Evolutionary conservation across 2,329 filamentous ascomycete genomes (phyloP).

Genomic region (Blastomyces percursus): DNA sequence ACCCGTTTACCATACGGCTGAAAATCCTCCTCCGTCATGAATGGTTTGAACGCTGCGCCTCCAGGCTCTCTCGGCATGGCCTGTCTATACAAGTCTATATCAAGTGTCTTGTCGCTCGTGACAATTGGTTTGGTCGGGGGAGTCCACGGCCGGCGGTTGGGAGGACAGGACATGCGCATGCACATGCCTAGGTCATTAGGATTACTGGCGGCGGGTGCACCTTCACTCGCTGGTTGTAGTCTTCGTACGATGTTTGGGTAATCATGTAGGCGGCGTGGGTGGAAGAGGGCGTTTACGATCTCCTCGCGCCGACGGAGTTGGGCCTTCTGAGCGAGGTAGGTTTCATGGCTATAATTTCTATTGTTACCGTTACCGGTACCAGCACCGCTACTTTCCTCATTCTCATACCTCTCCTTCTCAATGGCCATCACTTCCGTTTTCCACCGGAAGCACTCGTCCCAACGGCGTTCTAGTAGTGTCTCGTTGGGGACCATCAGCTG

Average conservation of each 20-base stretch:
- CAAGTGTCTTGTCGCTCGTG: neutral
- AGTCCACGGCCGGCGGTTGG: neutral
- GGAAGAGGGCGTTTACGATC: neutral
- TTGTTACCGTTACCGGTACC: neutral
- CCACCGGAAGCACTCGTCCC: slow-evolving; percentile 10
- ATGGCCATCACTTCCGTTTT: slow-evolving; percentile 7
- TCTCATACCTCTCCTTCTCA: slow-evolving; percentile 9
- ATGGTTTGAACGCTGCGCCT: neutral
- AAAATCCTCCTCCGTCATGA: neutral
- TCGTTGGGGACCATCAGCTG: slow-evolving; percentile 8
- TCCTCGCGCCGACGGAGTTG: slow-evolving; percentile 2
- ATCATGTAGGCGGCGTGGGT: neutral
- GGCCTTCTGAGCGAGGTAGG: neutral
- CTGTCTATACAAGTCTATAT: neutral
- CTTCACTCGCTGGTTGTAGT: neutral
- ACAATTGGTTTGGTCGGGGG: neutral
- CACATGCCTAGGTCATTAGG: neutral
- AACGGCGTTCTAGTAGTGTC: slow-evolving; percentile 5
- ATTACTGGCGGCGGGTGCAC: neutral
- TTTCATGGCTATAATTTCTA: neutral
- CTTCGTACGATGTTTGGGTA: neutral
- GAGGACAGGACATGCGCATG: no score
- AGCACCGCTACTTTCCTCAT: neutral
- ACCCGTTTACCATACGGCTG: neutral
- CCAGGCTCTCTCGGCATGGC: neutral